These are phyloP conservation scores for Globisporangium megalacanthum DNA, from an alignment of 352 stramenopile genomes.

Conservation along the genomic window DNA sequence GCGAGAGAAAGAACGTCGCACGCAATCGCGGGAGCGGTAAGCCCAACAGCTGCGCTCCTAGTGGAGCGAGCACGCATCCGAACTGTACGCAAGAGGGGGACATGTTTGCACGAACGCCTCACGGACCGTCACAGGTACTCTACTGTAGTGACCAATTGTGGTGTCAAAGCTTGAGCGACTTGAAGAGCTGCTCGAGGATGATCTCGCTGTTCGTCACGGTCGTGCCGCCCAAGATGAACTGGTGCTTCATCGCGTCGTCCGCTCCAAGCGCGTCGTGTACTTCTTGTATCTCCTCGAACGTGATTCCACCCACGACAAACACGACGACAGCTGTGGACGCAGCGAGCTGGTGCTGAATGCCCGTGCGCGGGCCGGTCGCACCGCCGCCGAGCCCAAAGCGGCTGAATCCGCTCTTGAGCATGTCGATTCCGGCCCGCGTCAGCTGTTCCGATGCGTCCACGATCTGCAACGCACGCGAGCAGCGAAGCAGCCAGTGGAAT, in stretches of 20 bases:
- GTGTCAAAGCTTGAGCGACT: conserved; percentile 8
- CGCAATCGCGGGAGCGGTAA: neutral
- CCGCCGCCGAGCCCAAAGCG: conserved; percentile 59
- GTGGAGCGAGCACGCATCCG: no score
- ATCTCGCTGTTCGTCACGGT: conserved; percentile 68
- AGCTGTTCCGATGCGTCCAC: conserved; percentile 76
- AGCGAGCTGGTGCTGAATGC: conserved; percentile 23
- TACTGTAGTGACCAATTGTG: no score
- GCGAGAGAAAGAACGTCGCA: conserved; percentile 11
- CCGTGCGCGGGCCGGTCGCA: conserved; percentile 13
- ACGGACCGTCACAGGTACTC: neutral
- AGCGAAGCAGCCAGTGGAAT: no score
- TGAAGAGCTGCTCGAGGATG: conserved; percentile 55
- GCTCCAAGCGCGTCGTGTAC: conserved; percentile 49
- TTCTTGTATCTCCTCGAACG: conserved; percentile 77
- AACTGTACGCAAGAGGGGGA: no score
- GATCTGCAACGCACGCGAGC: conserved; percentile 24
- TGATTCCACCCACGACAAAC: conserved; percentile 77
- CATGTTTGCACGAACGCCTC: neutral
- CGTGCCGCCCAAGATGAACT: conserved; percentile 69
- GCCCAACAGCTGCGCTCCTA: neutral
- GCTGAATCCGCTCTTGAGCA: conserved; percentile 80
- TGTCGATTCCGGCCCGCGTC: conserved; percentile 65
- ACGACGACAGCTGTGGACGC: conserved; percentile 45
- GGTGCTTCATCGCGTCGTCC: conserved; percentile 25